Conservation (phyloP, 306 rosid genomes). For the Prosopis cineraria region DNA sequence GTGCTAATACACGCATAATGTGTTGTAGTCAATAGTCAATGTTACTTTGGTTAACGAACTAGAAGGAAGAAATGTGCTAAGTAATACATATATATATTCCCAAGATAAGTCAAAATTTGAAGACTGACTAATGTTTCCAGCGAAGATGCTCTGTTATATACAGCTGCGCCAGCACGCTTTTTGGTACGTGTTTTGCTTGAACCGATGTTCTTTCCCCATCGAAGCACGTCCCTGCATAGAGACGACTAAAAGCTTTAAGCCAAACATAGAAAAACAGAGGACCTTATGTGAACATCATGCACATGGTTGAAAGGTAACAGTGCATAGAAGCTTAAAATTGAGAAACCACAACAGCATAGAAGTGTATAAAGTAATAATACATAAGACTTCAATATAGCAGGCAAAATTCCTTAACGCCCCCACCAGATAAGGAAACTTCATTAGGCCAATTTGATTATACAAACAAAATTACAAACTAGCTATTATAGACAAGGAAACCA, state of each 20-base stretch:
- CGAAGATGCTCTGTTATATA: conserved; percentile 91
- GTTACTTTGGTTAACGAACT: conserved; percentile 15
- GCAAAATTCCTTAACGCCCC: background rate
- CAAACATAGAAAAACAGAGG: conserved; percentile 9
- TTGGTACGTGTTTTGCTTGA: conserved; percentile 75
- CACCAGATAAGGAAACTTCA: background rate
- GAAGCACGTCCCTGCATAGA: conserved; percentile 75
- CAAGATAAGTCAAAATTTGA: conserved; percentile 27
- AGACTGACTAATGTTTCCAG: conserved; percentile 80
- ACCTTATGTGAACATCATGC: background rate
- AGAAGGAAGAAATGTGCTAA: conserved; percentile 18
- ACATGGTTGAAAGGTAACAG: background rate
- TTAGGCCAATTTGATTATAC: background rate
- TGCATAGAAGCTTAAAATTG: background rate
- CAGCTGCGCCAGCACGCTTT: conserved; percentile 86
- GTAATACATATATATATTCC: background rate
- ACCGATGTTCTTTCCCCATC: conserved; percentile 86
- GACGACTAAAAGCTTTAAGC: conserved; percentile 24
- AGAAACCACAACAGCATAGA: background rate
- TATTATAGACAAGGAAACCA: conserved; percentile 3
- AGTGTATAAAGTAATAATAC: background rate
- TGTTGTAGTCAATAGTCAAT: background rate
- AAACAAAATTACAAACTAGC: background rate
- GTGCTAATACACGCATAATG: background rate
- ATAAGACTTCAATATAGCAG: background rate